phyloP scores from a whole-genome alignment of 306 rosid genomes.

The Quercus engelmannii region DNA sequence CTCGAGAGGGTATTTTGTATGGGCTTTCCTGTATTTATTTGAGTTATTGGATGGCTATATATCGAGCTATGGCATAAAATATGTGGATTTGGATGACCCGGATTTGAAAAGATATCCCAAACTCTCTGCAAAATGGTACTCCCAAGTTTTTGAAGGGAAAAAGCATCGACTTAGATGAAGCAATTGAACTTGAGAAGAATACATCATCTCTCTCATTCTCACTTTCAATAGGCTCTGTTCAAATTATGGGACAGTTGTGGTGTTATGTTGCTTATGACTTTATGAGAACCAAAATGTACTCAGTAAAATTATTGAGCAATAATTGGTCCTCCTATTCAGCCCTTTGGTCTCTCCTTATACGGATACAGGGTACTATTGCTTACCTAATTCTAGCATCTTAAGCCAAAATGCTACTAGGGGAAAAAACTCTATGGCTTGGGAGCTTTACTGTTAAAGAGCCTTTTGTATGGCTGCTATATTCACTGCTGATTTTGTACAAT shows the following conservation, averaged over 20 bases:
- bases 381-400: no score
- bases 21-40: slow-evolving; percentile 61
- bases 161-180: not conserved
- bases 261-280: no score
- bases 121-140: slow-evolving; percentile 60
- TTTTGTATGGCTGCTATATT: not conserved
- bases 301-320: no score
- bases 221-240: not conserved
- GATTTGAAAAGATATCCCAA: slow-evolving; percentile 48
- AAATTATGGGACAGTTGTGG: not conserved
- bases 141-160: slow-evolving; percentile 39
- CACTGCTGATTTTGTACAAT: not conserved
- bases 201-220: slow-evolving; percentile 1
- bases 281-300: no score
- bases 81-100: slow-evolving; percentile 45
- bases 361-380: no score
- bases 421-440: not conserved
- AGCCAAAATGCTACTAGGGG: no score
- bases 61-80: slow-evolving; percentile 43
- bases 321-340: no score
- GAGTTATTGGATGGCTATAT: slow-evolving; percentile 49
- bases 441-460: not conserved
- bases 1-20: slow-evolving; percentile 55
- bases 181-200: slow-evolving; percentile 13
- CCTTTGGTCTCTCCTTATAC: no score